Percentiles rank a stretch among this genome's conserved stretches.
These are phyloP conservation scores for Alnus rubra DNA, from an alignment of 306 rosid genomes.

Conservation along the genomic window DNA sequence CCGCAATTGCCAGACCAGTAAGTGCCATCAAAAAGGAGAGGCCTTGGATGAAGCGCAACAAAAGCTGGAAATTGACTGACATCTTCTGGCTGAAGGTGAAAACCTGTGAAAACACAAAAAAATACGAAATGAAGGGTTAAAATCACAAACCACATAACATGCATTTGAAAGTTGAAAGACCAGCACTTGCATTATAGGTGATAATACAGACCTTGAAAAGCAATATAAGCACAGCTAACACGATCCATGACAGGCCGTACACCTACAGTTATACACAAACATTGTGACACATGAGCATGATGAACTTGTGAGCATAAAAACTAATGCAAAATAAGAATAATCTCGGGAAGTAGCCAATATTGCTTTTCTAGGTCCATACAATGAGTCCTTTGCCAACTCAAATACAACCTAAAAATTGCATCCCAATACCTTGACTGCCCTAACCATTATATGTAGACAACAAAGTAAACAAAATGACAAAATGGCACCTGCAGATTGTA, in stretches of 20 bases:
- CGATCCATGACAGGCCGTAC: conserved; percentile 84
- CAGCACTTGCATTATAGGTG: conserved; percentile 5
- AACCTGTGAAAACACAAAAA: conserved; percentile 48
- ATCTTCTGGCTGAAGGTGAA: conserved; percentile 94
- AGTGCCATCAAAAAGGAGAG: conserved; percentile 70
- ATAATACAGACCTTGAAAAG: conserved; percentile 77
- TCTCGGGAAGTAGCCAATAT: background rate
- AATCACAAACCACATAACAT: conserved; percentile 19
- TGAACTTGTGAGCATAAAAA: background rate
- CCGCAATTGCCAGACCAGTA: conserved; percentile 73
- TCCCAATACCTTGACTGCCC: background rate
- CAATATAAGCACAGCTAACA: conserved; percentile 66
- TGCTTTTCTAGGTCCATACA: background rate
- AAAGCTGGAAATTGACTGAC: conserved; percentile 88
- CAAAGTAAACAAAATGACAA: background rate
- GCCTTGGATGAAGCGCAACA: conserved; percentile 91
- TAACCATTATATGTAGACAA: background rate
- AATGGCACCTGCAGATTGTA: background rate
- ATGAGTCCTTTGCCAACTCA: background rate
- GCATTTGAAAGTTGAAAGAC: background rate
- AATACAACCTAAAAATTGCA: background rate
- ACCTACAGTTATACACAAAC: conserved; percentile 43
- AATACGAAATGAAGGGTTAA: conserved; percentile 31
- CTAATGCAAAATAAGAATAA: background rate
- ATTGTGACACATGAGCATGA: background rate